A percentile compares a stretch with the other conserved stretches of the same genome.
phyloP scores from a whole-genome alignment of 371 early-diverging fungal species.

The Mucor circinelloides region DNA sequence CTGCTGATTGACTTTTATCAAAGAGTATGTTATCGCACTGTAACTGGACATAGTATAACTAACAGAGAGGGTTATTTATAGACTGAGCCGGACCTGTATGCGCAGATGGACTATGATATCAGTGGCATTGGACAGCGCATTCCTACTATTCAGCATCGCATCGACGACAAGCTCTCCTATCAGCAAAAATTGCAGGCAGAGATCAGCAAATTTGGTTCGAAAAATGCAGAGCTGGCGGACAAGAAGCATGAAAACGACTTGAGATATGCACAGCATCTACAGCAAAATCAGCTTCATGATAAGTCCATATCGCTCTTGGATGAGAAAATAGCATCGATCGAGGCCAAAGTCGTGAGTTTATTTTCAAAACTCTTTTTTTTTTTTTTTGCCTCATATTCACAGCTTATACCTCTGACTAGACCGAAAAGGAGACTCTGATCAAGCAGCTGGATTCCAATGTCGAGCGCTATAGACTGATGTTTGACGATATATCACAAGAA shows the following conservation, averaged over 20 bases:
- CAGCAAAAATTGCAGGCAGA: background rate
- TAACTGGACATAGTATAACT: no score
- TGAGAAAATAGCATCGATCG: slow-evolving; percentile 1
- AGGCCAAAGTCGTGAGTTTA: background rate
- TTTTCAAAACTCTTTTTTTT: background rate
- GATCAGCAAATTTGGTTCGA: background rate
- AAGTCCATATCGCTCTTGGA: background rate
- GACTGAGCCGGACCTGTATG: slow-evolving; percentile 1
- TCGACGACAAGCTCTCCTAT: background rate
- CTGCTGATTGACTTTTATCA: background rate
- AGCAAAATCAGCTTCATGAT: background rate
- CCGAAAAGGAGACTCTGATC: background rate
- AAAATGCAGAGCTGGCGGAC: background rate
- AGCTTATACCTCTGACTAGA: background rate
- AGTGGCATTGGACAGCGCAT: background rate
- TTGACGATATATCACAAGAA: background rate
- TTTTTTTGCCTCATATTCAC: background rate
- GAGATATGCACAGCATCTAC: background rate
- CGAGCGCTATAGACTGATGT: background rate
- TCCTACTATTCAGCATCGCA: background rate
- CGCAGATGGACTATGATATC: slow-evolving; percentile 3
- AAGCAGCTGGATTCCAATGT: background rate
- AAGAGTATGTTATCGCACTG: background rate
- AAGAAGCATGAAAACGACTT: background rate
- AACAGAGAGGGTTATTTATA: background rate